These are phyloP conservation scores for Priceomyces castillae DNA, from an alignment of 805 yeast genomes.

Conservation along the genomic window DNA sequence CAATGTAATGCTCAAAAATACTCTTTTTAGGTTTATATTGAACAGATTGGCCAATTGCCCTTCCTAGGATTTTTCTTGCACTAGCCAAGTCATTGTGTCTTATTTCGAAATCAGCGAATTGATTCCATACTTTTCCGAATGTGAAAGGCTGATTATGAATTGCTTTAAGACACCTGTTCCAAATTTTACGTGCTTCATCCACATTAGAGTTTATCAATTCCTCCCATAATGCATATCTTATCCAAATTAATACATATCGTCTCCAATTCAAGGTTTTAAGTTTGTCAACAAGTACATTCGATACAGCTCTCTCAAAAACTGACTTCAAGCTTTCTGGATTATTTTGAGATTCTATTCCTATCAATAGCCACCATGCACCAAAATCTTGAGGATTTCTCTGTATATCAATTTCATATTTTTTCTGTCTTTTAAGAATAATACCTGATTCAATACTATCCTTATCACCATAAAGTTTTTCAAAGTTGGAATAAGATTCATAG, in stretches of 20 bases:
- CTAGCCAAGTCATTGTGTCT: slow-evolving; percentile 47
- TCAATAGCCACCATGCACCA: slow-evolving; percentile 81
- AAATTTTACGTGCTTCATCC: slow-evolving; percentile 48
- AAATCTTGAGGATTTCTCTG: slow-evolving; percentile 52
- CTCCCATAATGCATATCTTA: slow-evolving; percentile 57
- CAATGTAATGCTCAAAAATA: slow-evolving; percentile 62
- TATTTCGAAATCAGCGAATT: slow-evolving; percentile 68
- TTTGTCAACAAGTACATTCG: slow-evolving; percentile 31
- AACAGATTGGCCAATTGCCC: slow-evolving; percentile 56
- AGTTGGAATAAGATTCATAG: slow-evolving; percentile 42
- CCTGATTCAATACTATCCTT: slow-evolving; percentile 51
- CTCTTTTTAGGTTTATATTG: slow-evolving; percentile 50
- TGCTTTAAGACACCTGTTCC: slow-evolving; percentile 44
- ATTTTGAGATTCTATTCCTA: slow-evolving; percentile 48
- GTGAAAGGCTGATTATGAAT: slow-evolving; percentile 63
- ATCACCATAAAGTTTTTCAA: slow-evolving; percentile 66
- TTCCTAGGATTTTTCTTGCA: slow-evolving; percentile 72
- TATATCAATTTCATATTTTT: slow-evolving; percentile 51
- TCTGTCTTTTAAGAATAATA: slow-evolving; percentile 51
- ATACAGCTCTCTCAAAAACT: slow-evolving; percentile 45
- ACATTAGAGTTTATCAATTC: slow-evolving; percentile 49
- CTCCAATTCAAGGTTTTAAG: slow-evolving; percentile 53
- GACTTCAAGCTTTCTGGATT: slow-evolving; percentile 11
- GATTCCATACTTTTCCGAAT: slow-evolving; percentile 72
- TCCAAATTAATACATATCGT: slow-evolving; percentile 68